Base-by-base conservation (phyloP, 352 stramenopile genomes). In the Pythium folliculosum region DNA sequence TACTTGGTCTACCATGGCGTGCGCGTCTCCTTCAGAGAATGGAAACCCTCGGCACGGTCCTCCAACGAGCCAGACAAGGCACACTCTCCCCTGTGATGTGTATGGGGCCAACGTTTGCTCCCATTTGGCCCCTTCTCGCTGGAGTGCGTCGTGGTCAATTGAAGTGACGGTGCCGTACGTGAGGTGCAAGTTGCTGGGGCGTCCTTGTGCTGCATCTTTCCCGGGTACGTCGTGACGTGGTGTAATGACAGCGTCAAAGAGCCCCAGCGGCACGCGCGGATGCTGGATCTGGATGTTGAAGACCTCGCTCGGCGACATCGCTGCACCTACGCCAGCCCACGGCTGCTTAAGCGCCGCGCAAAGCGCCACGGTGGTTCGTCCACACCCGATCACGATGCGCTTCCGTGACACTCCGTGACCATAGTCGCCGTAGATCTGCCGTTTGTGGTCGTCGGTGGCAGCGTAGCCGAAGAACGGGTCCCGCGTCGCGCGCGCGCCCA, bases 271-370 rank as follows among this genome's bases (percentile, higher is more conserved):
- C 32, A 84, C 77, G 12, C 82, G 80, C 19, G 85, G 85, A 50
- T 94, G 85, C 63, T 94, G 82, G 63, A 94, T 89, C 66, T 94
- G 85, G 49, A 94, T 77, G 71, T 86, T 88, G 51, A 86, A 88
- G 16, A 80, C 65, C n/a, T n/a, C 55, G 14, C 12, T 27, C 12
- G n/a, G 5, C 2, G 68, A 58, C 14, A 55, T 35, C 32, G 61
- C 32, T 45, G 12, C n/a, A n/a, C n/a, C n/a, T n/a, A n/a, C 30
- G 13, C 32, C 22, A 21, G 59, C 38, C 55, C 61, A 63, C 10
- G 50, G 45, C 65, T 53, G 73, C 62, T 86, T 86, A 59, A 91
- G 60, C 44, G 78, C 67, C 10, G 79, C 83, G 64, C 83, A 86
- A 14, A 94, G 67, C 45, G 85, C 65, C 22, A 92, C 79, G 0